phyloP scores from a whole-genome alignment of 306 rosid genomes.

The Prunus mira region DNA sequence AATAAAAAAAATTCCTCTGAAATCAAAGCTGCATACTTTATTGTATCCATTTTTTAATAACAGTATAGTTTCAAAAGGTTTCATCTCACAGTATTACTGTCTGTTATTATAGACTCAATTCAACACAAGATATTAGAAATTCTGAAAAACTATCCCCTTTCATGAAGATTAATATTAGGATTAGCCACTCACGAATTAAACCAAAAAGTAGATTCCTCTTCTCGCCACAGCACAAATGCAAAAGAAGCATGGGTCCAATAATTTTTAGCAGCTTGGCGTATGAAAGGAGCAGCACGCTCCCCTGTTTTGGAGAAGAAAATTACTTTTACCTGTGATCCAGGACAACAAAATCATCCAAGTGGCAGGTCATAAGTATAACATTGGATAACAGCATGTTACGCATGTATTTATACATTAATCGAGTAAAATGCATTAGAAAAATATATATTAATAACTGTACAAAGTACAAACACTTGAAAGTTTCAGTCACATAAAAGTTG shows the following conservation, averaged over 20 bases:
- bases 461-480: neutral
- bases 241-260: conserved; percentile 77
- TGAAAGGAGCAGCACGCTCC: conserved; percentile 82
- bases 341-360: conserved; percentile 12
- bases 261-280: conserved; percentile 71
- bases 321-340: conserved; percentile 68
- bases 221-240: conserved; percentile 84
- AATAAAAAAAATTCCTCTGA: conserved; percentile 2
- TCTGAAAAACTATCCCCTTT: neutral
- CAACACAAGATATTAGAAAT: neutral
- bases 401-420: neutral
- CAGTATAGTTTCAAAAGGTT: neutral
- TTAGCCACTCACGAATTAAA: conserved; percentile 61
- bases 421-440: neutral
- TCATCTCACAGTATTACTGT: neutral
- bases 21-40: neutral
- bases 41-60: neutral
- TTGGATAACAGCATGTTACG: neutral
- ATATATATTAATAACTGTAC: too few relatives aligned
- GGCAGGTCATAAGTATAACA: neutral
- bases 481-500: neutral
- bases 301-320: conserved; percentile 70
- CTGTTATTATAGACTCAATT: neutral
- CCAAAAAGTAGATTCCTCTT: conserved; percentile 89
- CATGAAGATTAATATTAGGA: conserved; percentile 4